Evolutionary conservation across 2,329 filamentous ascomycete species (phyloP).

Genomic region (Fusarium avenaceum): DNA sequence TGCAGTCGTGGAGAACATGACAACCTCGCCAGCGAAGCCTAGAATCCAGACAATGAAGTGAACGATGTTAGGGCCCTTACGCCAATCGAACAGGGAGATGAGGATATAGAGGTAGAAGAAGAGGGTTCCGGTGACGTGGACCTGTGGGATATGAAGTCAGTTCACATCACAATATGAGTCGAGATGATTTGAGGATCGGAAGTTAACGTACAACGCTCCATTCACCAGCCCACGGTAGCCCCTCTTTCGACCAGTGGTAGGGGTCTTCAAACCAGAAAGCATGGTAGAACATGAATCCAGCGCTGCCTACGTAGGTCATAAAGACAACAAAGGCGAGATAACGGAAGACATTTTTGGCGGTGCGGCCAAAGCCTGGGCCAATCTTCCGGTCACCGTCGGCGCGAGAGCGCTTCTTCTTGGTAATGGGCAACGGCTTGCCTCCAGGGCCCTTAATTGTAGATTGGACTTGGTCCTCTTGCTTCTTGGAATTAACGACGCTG

Average conservation of each 20-base stretch:
- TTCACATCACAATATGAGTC: constrained; percentile 22
- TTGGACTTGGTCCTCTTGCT: constrained; percentile 61
- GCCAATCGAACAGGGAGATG: constrained; percentile 87
- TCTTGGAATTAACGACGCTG: constrained; percentile 66
- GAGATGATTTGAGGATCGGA: constrained; percentile 7
- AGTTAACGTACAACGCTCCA: constrained; percentile 74
- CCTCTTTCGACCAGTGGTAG: constrained; percentile 56
- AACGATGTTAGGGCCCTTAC: constrained; percentile 81
- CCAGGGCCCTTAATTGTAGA: constrained; percentile 79
- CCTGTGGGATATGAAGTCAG: constrained; percentile 64
- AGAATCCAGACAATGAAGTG: constrained; percentile 86
- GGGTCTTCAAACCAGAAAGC: constrained; percentile 67
- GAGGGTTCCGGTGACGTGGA: constrained; percentile 86
- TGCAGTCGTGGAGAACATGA: constrained; percentile 78
- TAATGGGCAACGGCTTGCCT: constrained; percentile 85
- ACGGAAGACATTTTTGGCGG: constrained; percentile 79
- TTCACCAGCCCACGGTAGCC: constrained; percentile 81
- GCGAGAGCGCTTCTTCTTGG: constrained; percentile 67
- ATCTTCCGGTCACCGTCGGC: constrained; percentile 61
- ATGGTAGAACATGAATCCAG: constrained; percentile 79
- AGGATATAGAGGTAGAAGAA: constrained; percentile 90
- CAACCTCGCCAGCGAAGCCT: constrained; percentile 78
- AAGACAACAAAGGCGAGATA: constrained; percentile 79
- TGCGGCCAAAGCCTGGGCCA: constrained; percentile 71
- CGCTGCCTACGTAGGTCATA: constrained; percentile 81